phyloP scores from a whole-genome alignment of 805 yeast species.

The Candida oleophila region DNA sequence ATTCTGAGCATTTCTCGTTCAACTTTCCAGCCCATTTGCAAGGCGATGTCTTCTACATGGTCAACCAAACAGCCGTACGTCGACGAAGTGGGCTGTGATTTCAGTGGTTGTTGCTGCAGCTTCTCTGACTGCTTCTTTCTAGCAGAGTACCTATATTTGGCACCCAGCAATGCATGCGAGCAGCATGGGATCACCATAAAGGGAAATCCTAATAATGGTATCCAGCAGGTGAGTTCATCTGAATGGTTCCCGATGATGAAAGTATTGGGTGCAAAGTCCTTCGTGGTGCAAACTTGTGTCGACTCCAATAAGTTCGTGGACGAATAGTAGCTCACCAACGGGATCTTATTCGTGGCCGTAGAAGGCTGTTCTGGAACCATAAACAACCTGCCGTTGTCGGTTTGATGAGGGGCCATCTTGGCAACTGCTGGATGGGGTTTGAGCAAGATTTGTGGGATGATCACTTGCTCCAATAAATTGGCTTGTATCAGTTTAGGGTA shows the following conservation, averaged over 20 bases:
- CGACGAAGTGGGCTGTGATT: slow-evolving; percentile 37
- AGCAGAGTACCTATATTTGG: slow-evolving; percentile 62
- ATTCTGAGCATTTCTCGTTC: slow-evolving; percentile 86
- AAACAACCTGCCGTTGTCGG: slow-evolving; percentile 62
- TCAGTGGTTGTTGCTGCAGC: slow-evolving; percentile 1
- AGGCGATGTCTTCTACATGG: slow-evolving; percentile 71
- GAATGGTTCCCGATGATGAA: slow-evolving; percentile 93
- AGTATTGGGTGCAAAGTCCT: slow-evolving; percentile 67
- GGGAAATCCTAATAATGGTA: slow-evolving; percentile 83
- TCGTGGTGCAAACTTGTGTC: slow-evolving; percentile 51
- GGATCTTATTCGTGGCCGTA: slow-evolving; percentile 20
- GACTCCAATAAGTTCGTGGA: slow-evolving; percentile 53
- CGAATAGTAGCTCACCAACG: slow-evolving; percentile 54
- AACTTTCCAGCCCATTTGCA: slow-evolving; percentile 75
- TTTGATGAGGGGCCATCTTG: slow-evolving; percentile 50
- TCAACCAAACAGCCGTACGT: slow-evolving; percentile 85
- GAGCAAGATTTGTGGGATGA: slow-evolving; percentile 73
- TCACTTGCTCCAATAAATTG: slow-evolving; percentile 68
- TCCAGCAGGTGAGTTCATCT: slow-evolving; percentile 94
- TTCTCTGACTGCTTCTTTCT: slow-evolving; percentile 21
- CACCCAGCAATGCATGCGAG: slow-evolving; percentile 83
- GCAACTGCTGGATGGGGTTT: slow-evolving; percentile 68
- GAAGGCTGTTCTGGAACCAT: slow-evolving; percentile 44
- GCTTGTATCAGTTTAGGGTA: slow-evolving; percentile 66
- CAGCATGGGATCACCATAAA: slow-evolving; percentile 95